Evolutionary conservation across 2,329 filamentous ascomycete species (phyloP), one percentile per base, ranked within the genome.

Genomic region (Ascochyta fabae): DNA sequence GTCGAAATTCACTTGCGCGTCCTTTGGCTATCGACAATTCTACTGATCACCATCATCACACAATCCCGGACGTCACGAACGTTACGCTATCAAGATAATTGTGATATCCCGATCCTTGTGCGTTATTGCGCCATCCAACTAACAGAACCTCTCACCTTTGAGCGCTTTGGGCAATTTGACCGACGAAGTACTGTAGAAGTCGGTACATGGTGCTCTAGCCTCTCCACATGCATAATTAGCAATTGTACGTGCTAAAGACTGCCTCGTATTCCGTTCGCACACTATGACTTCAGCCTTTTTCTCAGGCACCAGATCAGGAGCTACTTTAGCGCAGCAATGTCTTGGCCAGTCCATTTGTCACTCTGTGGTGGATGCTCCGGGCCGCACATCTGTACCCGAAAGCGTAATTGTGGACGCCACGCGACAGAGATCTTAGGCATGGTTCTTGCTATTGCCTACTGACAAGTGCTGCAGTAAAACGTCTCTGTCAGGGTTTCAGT

Each of bases 371-470:
- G 56, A 62, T 56, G 46, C 52, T 57, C 47, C 58, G 60, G 56
- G 51, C 62, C 62, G 62, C 56, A 47, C 47, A 55, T 24, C 58
- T 63, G 58, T 61, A 63, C 56, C 54, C 54, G 51, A 58, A 54
- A 51, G 48, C 47, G 53, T 59, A 54, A 45, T 48, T 46, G 43
- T 31, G 52, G 35, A 27, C 41, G 47, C 54, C 60, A 53, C 47
- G 47, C 50, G 42, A 61, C 44, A 41, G 22, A 35, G 40, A 13
- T 49, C 48, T 29, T 12, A 29, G 49, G n/a, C n/a, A 43, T 29
- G 4, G 45, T 26, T 35, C 12, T 36, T 35, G 13, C 2, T 40
- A 12, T 41, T 36, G 43, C 40, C 12, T 6, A 31, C 29, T 42
- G 42, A 46, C 29, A 22, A 12, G 16, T 31, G 22, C 36, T 58